Base-by-base conservation (phyloP, 1,139 yeast genomes). In the Fermentozyma sake region DNA sequence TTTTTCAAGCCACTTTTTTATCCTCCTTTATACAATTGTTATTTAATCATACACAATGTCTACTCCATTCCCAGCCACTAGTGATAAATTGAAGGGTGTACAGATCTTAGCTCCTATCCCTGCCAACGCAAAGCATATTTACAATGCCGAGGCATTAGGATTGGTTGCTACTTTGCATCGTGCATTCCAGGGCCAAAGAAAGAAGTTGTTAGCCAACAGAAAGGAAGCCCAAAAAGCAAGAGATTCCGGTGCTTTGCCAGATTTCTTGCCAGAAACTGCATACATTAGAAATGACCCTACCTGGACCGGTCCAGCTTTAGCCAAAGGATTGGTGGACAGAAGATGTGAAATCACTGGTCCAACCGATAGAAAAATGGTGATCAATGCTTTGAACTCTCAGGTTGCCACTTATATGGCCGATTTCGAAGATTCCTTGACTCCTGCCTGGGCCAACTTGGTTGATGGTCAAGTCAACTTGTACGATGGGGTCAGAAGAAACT, bases 401-500 rank as follows among this genome's bases (percentile, higher is more conserved):
- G 96, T 87, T 24, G 86, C 83, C 52, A 85, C 95, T 27, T 87
- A 87, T 58, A 87, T 87, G 96, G 80, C 93, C 24, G 97, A 87
- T 62, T 84, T 87, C 46, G 96, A 87, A 60, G 96, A 87, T 62
- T 85, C 95, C 17, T 79, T 87, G 46, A 80, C 96, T 18, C 98
- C 98, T 44, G 89, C 97, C 18, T 91, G 97, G 97, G 62, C 62
- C 44, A 87, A 86, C 60, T 72, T 85, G 68, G 76, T 84, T 37
- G 74, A 68, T 31, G 98, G 97, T 33, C 98, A 91, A 64, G 86
- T 83, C 42, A 89, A 91, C 60, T 68, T 91, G 49, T 87, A 77
- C 61, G 97, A 91, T 53, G 96, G 87, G 20, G 72, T 80, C 30
- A 72, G 91, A 58, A 72, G 78, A 47, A 71, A 78, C 49, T 68